These are phyloP conservation scores for Fusarium anthophilum DNA, from an alignment of 2,329 filamentous ascomycete species.

Conservation along the genomic window DNA sequence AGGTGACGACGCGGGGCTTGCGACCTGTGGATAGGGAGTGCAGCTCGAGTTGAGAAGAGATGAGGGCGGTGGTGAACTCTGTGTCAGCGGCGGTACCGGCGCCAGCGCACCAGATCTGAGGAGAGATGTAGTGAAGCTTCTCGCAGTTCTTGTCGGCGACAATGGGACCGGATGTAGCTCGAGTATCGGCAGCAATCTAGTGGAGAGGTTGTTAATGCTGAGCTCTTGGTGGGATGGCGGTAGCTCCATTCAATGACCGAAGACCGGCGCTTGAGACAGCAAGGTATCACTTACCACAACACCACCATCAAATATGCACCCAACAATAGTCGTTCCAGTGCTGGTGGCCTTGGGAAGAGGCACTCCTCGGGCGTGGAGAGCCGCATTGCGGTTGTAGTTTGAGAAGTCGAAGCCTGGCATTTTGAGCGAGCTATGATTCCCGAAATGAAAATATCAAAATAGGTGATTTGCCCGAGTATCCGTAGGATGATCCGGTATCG, in stretches of 20 bases:
- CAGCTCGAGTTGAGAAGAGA: slow-evolving; percentile 98
- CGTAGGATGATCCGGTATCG: slow-evolving; percentile 2
- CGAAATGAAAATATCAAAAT: slow-evolving; percentile 18
- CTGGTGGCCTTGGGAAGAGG: slow-evolving; percentile 97
- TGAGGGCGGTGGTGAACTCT: slow-evolving; percentile 98
- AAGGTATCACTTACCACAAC: slow-evolving; percentile 76
- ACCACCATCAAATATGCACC: slow-evolving; percentile 94
- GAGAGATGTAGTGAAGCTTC: slow-evolving; percentile 98
- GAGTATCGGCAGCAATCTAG: slow-evolving; percentile 95
- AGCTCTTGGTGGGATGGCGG: slow-evolving; percentile 12
- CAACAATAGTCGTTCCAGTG: slow-evolving; percentile 98
- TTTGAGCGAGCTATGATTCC: slow-evolving; percentile 48
- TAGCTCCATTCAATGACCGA: not conserved
- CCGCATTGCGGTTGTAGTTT: slow-evolving; percentile 99
- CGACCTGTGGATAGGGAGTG: slow-evolving; percentile 96
- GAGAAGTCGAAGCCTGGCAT: slow-evolving; percentile 99
- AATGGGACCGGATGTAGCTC: slow-evolving; percentile 96
- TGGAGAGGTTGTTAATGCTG: slow-evolving; percentile 28
- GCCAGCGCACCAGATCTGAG: slow-evolving; percentile 99
- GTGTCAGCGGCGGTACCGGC: slow-evolving; percentile 98
- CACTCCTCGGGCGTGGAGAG: slow-evolving; percentile 91
- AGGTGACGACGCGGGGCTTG: slow-evolving; percentile 95
- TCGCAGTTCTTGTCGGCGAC: slow-evolving; percentile 99
- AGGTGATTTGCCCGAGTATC: not conserved
- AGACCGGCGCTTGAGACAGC: not conserved